phyloP scores from a whole-genome alignment of 2,329 filamentous ascomycete genomes.

The Diaporthe amygdali region DNA sequence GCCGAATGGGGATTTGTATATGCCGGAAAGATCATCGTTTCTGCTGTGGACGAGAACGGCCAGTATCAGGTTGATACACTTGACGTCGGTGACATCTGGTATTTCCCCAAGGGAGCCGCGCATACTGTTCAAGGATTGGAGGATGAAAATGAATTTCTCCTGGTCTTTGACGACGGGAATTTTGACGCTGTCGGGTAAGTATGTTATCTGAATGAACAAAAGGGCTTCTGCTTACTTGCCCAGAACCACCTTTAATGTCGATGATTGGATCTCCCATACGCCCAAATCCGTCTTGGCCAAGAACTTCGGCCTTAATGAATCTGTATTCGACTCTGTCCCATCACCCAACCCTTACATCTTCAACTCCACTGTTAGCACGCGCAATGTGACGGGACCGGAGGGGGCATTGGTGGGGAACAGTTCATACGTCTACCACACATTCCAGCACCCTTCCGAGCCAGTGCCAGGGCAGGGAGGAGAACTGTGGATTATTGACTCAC shows the following conservation, averaged over 20 bases:
- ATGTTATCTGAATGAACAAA: accelerated
- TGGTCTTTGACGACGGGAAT: slow-evolving; percentile 42
- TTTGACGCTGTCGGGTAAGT: slow-evolving; percentile 1
- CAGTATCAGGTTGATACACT: slow-evolving; percentile 59
- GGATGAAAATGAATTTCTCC: slow-evolving; percentile 70
- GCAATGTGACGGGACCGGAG: slow-evolving; percentile 49
- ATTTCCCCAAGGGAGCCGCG: slow-evolving; percentile 69
- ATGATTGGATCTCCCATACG: slow-evolving; percentile 73
- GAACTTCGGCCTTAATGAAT: slow-evolving; percentile 69
- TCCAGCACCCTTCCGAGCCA: slow-evolving; percentile 58
- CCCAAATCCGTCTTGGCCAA: slow-evolving; percentile 67
- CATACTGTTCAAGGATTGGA: slow-evolving; percentile 69
- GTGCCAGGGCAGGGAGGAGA: slow-evolving; percentile 67
- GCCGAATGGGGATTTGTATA: slow-evolving; percentile 73
- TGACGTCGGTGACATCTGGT: slow-evolving; percentile 69
- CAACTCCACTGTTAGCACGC: slow-evolving; percentile 57
- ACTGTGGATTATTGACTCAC: slow-evolving; percentile 69
- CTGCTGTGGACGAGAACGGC: slow-evolving; percentile 67
- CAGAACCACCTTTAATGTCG: slow-evolving; percentile 72
- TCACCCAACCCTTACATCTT: slow-evolving; percentile 66
- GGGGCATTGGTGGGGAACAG: slow-evolving; percentile 58
- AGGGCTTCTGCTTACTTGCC: not conserved
- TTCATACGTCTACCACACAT: slow-evolving; percentile 67
- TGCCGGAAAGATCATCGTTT: slow-evolving; percentile 59
- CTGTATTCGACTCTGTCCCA: slow-evolving; percentile 65